Evolutionary conservation across 106 monocot genomes (phyloP), one percentile per base, ranked within the genome.

Genomic region (Dendrobium officinale): DNA sequence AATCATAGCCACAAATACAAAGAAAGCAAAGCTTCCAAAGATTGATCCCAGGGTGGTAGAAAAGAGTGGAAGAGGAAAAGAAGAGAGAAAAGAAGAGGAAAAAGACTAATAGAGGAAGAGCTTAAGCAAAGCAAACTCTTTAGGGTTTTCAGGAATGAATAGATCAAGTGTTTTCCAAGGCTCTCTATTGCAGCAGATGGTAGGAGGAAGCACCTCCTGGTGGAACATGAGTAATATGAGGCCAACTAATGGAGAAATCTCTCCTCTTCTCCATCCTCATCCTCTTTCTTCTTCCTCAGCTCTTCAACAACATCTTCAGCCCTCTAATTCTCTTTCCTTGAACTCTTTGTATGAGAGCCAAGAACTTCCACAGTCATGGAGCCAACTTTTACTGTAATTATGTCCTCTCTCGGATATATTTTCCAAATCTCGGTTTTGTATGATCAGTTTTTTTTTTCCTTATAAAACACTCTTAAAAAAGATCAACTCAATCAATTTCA

Each of bases 341-440:
- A 27, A 47, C 20, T 42, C 85, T 64, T 84, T 81, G 84, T 81
- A 79, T 33, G 86, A 88, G 19, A 48, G 27, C 73, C 90, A 86
- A 59, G 87, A 87, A 17, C 86, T 81, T 42, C 94, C 86, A 41
- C 86, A 88, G 31, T 88, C 94, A 83, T 95, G 89, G 92, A 95
- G 86, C 80, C 94, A 95, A 33, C 81, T 95, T 2, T 74, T 90
- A 10, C 84, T 88, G 94, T 95, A 90, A 84, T 45, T n/a, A 24
- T 19, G 29, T 61, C 68, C 77, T 49, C 33, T 81, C 77, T 79
- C 78, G 73, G 73, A 54, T 82, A 51, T 81, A 70, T 54, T 42
- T 68, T n/a, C 68, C 18, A 2, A 49, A 47, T 45, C 47, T 80
- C 45, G 40, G 40, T 82, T 20, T 29, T 33, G 48, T 2, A 2